These are phyloP conservation scores for Phlegmacium glaucopus DNA, from an alignment of 768 basidiomycete species.

Conservation along the genomic window DNA sequence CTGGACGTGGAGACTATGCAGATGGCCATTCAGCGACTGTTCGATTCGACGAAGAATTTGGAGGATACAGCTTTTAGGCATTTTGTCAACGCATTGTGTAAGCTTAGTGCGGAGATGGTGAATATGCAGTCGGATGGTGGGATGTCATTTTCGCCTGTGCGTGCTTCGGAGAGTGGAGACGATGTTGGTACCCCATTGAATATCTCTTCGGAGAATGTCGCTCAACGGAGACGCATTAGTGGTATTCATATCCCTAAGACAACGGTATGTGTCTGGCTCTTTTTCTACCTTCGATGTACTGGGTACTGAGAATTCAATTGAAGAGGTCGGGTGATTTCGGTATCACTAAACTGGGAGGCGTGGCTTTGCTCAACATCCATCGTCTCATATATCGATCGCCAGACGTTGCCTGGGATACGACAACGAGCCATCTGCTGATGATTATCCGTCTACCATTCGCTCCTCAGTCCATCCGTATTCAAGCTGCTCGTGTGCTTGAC, in stretches of 20 bases:
- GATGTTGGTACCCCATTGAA: conserved; percentile 28
- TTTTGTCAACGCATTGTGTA: conserved; percentile 77
- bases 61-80: conserved; percentile 80
- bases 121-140: conserved; percentile 61
- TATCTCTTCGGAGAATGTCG: conserved; percentile 25
- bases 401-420: conserved; percentile 80
- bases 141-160: conserved; percentile 29
- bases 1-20: conserved; percentile 75
- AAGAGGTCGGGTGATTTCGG: conserved; percentile 93
- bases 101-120: conserved; percentile 89
- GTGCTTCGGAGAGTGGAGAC: conserved; percentile 38
- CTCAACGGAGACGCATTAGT: conserved; percentile 72
- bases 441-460: conserved; percentile 69
- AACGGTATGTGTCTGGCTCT: conserved; percentile 44
- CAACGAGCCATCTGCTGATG: conserved; percentile 76
- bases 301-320: background rate
- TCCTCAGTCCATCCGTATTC: conserved; percentile 77
- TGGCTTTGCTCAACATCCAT: conserved; percentile 80
- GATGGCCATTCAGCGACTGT: conserved; percentile 73
- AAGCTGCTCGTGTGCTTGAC: conserved; percentile 85
- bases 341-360: conserved; percentile 79
- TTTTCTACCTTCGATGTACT: conserved; percentile 1
- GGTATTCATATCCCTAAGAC: conserved; percentile 84
- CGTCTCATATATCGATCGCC: conserved; percentile 83
- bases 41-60: conserved; percentile 81